Conservation (phyloP, 345 rosid genomes). For the Rhodamnia rubescens region DNA sequence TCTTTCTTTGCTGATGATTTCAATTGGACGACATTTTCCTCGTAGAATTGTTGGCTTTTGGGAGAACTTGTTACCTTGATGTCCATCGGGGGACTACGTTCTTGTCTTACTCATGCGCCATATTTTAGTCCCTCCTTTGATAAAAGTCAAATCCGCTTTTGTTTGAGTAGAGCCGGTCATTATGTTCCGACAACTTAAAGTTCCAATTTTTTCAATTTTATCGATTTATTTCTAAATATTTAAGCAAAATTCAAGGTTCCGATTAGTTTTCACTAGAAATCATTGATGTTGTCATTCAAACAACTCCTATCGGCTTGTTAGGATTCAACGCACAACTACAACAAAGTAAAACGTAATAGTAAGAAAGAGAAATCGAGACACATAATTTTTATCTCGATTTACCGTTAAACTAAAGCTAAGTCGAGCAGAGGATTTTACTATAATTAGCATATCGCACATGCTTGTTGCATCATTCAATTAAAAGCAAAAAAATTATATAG, state of each 20-base stretch:
- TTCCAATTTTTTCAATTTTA: background rate
- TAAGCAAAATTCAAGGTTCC: rapidly evolving
- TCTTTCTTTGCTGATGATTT: background rate
- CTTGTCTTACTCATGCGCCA: background rate
- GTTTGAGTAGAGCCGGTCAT: background rate
- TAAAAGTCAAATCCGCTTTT: background rate
- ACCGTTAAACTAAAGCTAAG: too few relatives aligned
- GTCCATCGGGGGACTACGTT: background rate
- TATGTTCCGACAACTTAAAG: background rate
- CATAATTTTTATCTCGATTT: too few relatives aligned
- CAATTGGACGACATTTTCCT: background rate
- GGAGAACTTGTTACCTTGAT: background rate
- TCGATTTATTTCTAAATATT: background rate
- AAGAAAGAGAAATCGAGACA: too few relatives aligned
- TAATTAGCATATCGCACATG: too few relatives aligned
- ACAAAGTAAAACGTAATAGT: too few relatives aligned
- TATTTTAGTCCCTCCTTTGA: background rate
- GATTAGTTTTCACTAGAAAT: background rate
- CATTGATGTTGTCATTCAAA: rapidly evolving
- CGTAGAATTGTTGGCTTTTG: background rate
- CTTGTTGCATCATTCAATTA: too few relatives aligned
- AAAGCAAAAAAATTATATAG: too few relatives aligned
- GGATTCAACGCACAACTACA: too few relatives aligned
- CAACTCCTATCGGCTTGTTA: rapidly evolving
- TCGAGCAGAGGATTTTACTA: too few relatives aligned